Percentiles rank a stretch among this genome's conserved stretches.
Evolutionary conservation across 1,284 basidiomycete genomes (phyloP).

Genomic region (Cutaneotrichosporon cyanovorans): DNA sequence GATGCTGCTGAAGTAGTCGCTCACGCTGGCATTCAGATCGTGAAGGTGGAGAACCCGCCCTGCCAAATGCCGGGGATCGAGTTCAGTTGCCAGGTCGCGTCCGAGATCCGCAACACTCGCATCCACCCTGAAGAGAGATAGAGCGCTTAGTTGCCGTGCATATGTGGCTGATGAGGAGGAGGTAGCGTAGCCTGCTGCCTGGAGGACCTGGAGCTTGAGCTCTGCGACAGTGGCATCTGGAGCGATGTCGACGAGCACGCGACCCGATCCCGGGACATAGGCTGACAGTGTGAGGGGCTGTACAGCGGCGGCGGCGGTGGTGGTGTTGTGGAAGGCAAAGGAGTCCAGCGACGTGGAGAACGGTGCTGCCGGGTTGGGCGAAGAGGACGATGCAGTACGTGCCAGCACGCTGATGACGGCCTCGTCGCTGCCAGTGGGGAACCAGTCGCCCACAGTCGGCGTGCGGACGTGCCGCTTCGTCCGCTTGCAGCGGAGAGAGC

Average conservation of each 20-base stretch:
- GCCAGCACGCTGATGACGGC: constrained; percentile 26
- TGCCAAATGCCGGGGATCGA: too few species aligned
- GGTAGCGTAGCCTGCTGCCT: constrained; percentile 23
- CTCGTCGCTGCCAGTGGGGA: constrained; percentile 4
- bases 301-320: too few species aligned
- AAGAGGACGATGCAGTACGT: constrained; percentile 15
- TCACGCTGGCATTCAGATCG: constrained; percentile 23
- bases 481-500: constrained; percentile 6
- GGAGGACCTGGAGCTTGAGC: constrained; percentile 33
- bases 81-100: constrained; percentile 1
- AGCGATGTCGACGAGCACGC: constrained; percentile 28
- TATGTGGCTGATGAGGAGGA: too few species aligned
- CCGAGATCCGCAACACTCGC: constrained; percentile 42
- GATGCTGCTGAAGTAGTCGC: constrained; percentile 29
- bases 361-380: constrained; percentile 6
- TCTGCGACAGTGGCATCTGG: constrained; percentile 27
- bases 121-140: constrained; percentile 39
- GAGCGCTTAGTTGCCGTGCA: constrained; percentile 18
- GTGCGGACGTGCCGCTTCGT: neutral
- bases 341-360: neutral
- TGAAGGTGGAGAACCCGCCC: too few species aligned
- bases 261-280: constrained; percentile 9
- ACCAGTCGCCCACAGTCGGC: constrained; percentile 18
- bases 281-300: constrained; percentile 8
- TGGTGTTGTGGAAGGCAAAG: too few species aligned